Conservation (phyloP, 495 filamentous ascomycete species). For the Neurospora sp. region DNA sequence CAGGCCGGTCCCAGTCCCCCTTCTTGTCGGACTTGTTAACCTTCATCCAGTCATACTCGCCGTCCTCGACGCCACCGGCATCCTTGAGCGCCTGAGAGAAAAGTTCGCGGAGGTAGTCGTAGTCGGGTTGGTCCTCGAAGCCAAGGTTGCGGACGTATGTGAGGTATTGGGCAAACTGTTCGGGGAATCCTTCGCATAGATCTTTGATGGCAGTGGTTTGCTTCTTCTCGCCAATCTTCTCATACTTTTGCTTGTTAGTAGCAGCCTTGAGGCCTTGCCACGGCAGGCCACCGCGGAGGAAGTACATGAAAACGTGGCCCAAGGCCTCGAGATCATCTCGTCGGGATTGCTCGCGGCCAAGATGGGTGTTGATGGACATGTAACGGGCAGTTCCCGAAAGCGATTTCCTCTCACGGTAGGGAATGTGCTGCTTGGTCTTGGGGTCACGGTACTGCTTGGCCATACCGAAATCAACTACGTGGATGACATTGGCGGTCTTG, state of each 20-base stretch:
- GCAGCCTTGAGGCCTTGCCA: slow-evolving; percentile 99
- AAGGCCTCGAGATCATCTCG: slow-evolving; percentile 93
- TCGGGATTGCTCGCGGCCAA: slow-evolving; percentile 92
- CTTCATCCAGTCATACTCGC: slow-evolving; percentile 99
- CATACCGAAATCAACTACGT: slow-evolving; percentile 99
- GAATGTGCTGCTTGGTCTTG: slow-evolving; percentile 99
- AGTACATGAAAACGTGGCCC: slow-evolving; percentile 99
- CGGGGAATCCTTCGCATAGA: slow-evolving; percentile 91
- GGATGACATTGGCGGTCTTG: slow-evolving; percentile 94
- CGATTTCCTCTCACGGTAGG: slow-evolving; percentile 95
- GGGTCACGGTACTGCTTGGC: slow-evolving; percentile 98
- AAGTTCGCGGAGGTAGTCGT: slow-evolving; percentile 93
- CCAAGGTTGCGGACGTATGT: slow-evolving; percentile 95
- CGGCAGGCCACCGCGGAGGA: slow-evolving; percentile 86
- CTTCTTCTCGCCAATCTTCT: slow-evolving; percentile 99
- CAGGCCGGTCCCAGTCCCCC: slow-evolving; percentile 61
- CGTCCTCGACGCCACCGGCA: slow-evolving; percentile 89
- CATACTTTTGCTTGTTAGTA: slow-evolving; percentile 99
- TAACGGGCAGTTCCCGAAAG: slow-evolving; percentile 95
- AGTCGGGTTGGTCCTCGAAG: slow-evolving; percentile 97
- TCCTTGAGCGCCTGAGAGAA: slow-evolving; percentile 96
- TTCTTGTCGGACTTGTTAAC: slow-evolving; percentile 92
- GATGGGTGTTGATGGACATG: slow-evolving; percentile 99
- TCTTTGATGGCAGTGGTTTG: slow-evolving; percentile 96
- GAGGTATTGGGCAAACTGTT: slow-evolving; percentile 96